These are phyloP conservation scores for Heteromeles arbutifolia DNA, from an alignment of 306 rosid genomes.

Conservation along the genomic window DNA sequence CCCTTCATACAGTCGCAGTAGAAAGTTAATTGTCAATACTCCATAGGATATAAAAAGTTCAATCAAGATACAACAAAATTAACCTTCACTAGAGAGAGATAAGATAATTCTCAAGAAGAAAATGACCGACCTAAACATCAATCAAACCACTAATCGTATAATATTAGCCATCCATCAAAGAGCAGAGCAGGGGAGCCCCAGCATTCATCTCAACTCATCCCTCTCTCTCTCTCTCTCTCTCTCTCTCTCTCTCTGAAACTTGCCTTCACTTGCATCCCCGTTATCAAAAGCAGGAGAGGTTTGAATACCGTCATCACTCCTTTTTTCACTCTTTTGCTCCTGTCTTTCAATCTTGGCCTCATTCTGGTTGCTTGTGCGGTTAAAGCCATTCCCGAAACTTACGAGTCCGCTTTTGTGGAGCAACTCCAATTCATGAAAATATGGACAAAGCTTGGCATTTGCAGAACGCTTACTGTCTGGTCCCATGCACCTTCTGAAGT, in stretches of 20 bases:
- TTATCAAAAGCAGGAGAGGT: neutral
- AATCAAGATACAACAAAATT: neutral
- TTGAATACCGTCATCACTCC: neutral
- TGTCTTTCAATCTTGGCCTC: conserved; percentile 23
- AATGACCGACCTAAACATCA: neutral
- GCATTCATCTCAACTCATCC: neutral
- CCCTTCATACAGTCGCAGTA: neutral
- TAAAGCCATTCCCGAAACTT: conserved; percentile 32
- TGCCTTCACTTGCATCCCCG: neutral
- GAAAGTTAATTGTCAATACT: neutral
- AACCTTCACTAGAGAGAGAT: neutral
- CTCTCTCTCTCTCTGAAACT: neutral
- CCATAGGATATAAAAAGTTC: too few relatives aligned
- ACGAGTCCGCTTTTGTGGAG: conserved; percentile 43
- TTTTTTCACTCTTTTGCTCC: conserved; percentile 1
- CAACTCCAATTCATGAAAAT: conserved; percentile 57
- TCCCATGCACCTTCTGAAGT: conserved; percentile 48
- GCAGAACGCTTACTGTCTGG: conserved; percentile 45
- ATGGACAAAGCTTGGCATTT: conserved; percentile 50
- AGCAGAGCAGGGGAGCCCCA: neutral
- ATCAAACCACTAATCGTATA: neutral
- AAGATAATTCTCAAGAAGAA: neutral
- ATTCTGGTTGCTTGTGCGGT: conserved; percentile 15
- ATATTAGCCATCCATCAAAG: neutral
- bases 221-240: neutral